phyloP scores from a whole-genome alignment of 1,284 basidiomycete genomes.

The Marasmius tenuissimus region DNA sequence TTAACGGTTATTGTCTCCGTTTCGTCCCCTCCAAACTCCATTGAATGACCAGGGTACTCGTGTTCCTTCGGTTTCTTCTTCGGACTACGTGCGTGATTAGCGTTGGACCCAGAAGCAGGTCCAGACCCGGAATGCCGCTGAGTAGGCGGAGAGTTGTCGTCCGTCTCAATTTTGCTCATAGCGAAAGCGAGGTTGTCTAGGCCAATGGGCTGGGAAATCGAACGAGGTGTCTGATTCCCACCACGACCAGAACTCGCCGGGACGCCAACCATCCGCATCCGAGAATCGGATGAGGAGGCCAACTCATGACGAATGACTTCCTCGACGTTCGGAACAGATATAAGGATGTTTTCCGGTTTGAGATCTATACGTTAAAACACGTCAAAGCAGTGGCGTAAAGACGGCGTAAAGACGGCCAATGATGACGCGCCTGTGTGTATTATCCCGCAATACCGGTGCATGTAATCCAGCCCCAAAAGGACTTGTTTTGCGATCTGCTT shows the following conservation, averaged over 20 bases:
- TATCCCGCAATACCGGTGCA: slow-evolving; percentile 95
- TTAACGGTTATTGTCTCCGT: slow-evolving; percentile 86
- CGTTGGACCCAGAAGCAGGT: background rate
- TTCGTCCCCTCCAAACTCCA: slow-evolving; percentile 49
- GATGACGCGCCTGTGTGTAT: slow-evolving; percentile 75
- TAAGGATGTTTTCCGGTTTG: slow-evolving; percentile 98
- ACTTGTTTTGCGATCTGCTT: slow-evolving; percentile 98
- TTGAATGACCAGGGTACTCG: slow-evolving; percentile 2
- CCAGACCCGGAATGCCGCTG: background rate
- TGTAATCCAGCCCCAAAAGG: slow-evolving; percentile 93
- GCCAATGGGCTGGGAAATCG: slow-evolving; percentile 60
- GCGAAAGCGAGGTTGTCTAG: slow-evolving; percentile 92
- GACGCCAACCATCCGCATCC: slow-evolving; percentile 85
- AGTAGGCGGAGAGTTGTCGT: background rate
- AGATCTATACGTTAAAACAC: slow-evolving; percentile 57
- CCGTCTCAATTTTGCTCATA: slow-evolving; percentile 75
- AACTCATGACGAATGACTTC: slow-evolving; percentile 84
- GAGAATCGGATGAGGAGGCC: slow-evolving; percentile 49
- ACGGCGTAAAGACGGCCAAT: slow-evolving; percentile 23
- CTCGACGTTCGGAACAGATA: slow-evolving; percentile 97
- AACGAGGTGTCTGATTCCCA: slow-evolving; percentile 95
- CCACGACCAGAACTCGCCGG: slow-evolving; percentile 93
- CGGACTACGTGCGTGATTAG: slow-evolving; percentile 45
- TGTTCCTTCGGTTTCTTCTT: background rate
- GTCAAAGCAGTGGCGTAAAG: background rate